Percentiles rank a stretch among this genome's conserved stretches.
phyloP scores from a whole-genome alignment of 768 basidiomycete genomes.

The Myochromella boudieri region DNA sequence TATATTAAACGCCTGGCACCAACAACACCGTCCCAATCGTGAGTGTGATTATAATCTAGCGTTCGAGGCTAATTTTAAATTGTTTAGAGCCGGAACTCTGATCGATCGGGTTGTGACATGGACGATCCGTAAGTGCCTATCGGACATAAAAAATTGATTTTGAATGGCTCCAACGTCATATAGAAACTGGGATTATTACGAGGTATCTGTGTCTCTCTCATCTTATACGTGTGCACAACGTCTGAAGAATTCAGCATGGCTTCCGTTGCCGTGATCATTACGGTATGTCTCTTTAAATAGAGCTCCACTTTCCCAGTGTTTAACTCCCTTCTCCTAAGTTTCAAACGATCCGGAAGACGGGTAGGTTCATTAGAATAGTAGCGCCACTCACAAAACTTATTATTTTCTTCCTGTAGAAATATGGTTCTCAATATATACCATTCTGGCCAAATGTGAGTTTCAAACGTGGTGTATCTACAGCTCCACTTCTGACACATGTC shows the following conservation, averaged over 20 bases:
- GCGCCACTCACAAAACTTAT: background rate
- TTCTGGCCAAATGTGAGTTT: slow-evolving; percentile 24
- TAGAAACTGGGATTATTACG: slow-evolving; percentile 24
- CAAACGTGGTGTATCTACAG: background rate
- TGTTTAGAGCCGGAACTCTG: slow-evolving; percentile 15
- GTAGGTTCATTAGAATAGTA: background rate
- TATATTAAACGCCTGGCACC: slow-evolving; percentile 15
- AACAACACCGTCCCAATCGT: slow-evolving; percentile 8
- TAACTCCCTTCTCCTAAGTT: slow-evolving; percentile 16
- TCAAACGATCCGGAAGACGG: slow-evolving; percentile 20
- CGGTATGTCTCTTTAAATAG: slow-evolving; percentile 14
- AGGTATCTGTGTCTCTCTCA: slow-evolving; percentile 11
- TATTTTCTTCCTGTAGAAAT: slow-evolving; percentile 15
- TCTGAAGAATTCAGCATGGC: too few species aligned
- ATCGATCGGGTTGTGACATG: slow-evolving; percentile 22
- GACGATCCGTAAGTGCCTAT: slow-evolving; percentile 22
- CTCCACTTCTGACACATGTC: background rate
- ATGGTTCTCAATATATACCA: slow-evolving; percentile 26
- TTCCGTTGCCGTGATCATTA: slow-evolving; percentile 21
- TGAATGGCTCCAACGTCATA: background rate
- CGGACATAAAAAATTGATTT: background rate
- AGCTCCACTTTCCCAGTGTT: background rate
- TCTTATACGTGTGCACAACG: background rate
- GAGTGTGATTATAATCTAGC: slow-evolving; percentile 1
- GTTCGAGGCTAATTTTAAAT: background rate